Evolutionary conservation across 2,329 filamentous ascomycete species (phyloP), one percentile per base, ranked within the genome.

Genomic region (Monilinia laxa): DNA sequence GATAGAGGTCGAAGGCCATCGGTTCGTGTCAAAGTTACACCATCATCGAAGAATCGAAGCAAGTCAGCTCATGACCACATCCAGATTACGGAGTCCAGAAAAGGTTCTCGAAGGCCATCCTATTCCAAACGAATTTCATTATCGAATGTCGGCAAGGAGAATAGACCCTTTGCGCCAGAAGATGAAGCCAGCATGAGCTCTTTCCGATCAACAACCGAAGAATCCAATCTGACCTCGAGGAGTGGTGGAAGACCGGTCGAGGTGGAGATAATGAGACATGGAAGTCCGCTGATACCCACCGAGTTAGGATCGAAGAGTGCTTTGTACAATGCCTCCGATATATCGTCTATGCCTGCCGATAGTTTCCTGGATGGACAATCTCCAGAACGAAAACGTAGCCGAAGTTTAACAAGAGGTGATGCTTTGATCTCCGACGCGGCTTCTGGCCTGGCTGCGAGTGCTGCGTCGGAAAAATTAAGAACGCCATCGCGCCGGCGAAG

Each of bases 281-380:
- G 85, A 79, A 97, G 83, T 70, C 94, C 79, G 77, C 85, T 84
- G 75, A 89, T 85, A 69, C 86, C 82, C 73, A 82, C 78, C 58
- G 87, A 79, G 79, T 84, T 76, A 83, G 89, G 79, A 47, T 85
- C 80, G 75, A 86, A 78, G 64, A 93, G 90, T 76, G 80, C 88
- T 59, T 84, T 86, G 45, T 83, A 86, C 16, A 87, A 86, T 71
- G 82, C 87, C 62, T 97, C 94, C 3, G 94, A 97, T 75, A 91
- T 98, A 60, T 98, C 94, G 1, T 89, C 87, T 47, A 90, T 91
- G 85, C 88, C 88, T 42, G 82, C 87, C n/a, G 87, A 91, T 76
- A 90, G 87, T 75, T 85, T 90, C 79, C 80, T 90, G 14, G 88
- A 89, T 70, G 83, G 82, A 49, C 71, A 65, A 70, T 75, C 74